Conservation (phyloP, 352 stramenopile genomes). For the Phytophthora crassamura region DNA sequence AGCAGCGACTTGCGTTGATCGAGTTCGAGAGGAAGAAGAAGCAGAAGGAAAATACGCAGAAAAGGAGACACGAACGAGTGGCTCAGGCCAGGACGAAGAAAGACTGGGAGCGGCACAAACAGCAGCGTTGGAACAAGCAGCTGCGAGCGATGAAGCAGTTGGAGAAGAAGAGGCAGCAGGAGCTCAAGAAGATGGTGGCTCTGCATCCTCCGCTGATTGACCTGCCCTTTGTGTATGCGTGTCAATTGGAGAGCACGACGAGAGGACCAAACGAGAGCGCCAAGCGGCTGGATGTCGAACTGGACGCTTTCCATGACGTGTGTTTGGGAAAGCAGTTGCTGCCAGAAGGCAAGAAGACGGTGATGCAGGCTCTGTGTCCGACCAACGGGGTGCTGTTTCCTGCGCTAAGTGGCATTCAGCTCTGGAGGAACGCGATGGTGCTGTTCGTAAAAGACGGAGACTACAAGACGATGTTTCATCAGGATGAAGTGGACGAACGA, state of each 20-base stretch:
- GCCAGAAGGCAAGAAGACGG: constrained; percentile 52
- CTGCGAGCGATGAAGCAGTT: not conserved
- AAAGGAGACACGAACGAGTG: too few relatives aligned
- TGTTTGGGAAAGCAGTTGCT: constrained; percentile 64
- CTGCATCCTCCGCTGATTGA: not conserved
- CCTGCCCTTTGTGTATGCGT: not conserved
- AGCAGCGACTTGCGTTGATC: too few relatives aligned
- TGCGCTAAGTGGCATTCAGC: constrained; percentile 58
- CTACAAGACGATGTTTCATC: constrained; percentile 62
- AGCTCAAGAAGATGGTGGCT: not conserved
- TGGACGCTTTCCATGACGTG: constrained; percentile 49
- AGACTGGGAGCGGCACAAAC: too few relatives aligned
- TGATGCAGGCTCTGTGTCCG: constrained; percentile 61
- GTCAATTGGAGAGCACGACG: not conserved
- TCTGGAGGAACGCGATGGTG: constrained; percentile 59
- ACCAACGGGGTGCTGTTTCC: constrained; percentile 30
- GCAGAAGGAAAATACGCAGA: too few relatives aligned
- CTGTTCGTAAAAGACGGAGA: constrained; percentile 64
- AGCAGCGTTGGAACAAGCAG: not conserved
- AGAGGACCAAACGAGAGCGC: too few relatives aligned
- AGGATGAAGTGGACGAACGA: constrained; percentile 21
- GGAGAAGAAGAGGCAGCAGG: not conserved
- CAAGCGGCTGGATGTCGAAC: constrained; percentile 40
- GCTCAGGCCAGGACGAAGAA: too few relatives aligned
- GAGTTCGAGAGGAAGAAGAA: too few relatives aligned